Evolutionary conservation across 1,284 basidiomycete species (phyloP), one percentile per base, ranked within the genome.

Genomic region (Heterobasidion occidentale): DNA sequence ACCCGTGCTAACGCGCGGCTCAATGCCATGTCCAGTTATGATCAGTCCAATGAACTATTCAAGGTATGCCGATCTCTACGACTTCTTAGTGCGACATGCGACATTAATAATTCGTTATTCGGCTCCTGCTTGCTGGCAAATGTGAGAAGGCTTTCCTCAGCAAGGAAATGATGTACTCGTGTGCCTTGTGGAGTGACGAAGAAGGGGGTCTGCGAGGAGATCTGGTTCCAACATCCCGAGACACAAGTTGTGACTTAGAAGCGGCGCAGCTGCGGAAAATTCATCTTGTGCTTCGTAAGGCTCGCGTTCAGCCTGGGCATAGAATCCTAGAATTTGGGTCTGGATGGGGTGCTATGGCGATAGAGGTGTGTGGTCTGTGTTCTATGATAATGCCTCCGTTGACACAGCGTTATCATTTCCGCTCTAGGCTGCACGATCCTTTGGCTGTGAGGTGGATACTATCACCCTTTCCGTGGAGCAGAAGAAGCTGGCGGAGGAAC

Each of bases 131-230:
- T 27, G 34, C 46, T 54, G 46, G 42, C 33, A 11, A 11, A 20
- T 38, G 27, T 12, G 8, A 19, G 6, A 36, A 88, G 79, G 84
- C 89, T 9, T 94, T 95, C 75, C 74, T 95, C 20, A 88, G 86
- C 62, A 75, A 78, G 54, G 92, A 95, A 70, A 95, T 96, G 93
- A 94, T 92, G 80, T 95, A 95, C 71, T 93, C 90, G 0, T 94
- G 90, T 65, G 92, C 83, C 2, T 78, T 94, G 51, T 94, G 89
- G 84, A 75, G 73, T 52, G 81, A 87, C 46, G 76, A 78, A 8
- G 90, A 93, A 68, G 82, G 84, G 59, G 86, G 85, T 49, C 77
- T 87, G 56, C 77, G 80, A 51, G 88, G 87, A 1, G 88, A 90
- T 58, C 58, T 72, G 9, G 12, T 50, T 5, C 53, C 59, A 15